These are phyloP conservation scores for Arachnomyces sp. DNA, from an alignment of 2,329 filamentous ascomycete genomes.

Conservation along the genomic window DNA sequence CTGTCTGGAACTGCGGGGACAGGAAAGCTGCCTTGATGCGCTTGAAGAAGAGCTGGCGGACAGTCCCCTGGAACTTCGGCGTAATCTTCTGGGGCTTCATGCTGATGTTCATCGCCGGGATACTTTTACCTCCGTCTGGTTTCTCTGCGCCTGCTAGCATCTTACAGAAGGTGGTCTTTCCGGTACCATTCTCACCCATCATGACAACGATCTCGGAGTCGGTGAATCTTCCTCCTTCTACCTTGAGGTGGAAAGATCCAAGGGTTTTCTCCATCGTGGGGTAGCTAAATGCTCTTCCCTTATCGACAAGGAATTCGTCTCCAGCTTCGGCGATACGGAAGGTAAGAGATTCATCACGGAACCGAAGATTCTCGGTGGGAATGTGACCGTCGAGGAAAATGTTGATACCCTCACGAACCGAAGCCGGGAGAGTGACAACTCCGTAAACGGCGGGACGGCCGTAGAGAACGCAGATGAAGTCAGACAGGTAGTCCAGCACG, in stretches of 20 bases:
- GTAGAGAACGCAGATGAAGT: constrained; percentile 97
- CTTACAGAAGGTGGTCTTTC: constrained; percentile 98
- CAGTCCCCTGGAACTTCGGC: constrained; percentile 93
- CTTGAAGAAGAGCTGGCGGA: constrained; percentile 98
- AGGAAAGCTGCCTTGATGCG: constrained; percentile 97
- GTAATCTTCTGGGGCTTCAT: constrained; percentile 99
- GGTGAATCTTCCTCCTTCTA: constrained; percentile 81
- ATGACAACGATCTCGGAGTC: constrained; percentile 98
- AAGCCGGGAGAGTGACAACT: constrained; percentile 92
- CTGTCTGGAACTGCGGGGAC: constrained; percentile 96
- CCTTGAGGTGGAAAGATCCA: constrained; percentile 73
- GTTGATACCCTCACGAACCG: constrained; percentile 97
- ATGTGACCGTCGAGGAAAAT: constrained; percentile 98
- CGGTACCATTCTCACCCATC: constrained; percentile 99
- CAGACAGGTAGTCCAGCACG: constrained; percentile 94
- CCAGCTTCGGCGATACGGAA: constrained; percentile 88
- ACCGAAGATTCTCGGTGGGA: constrained; percentile 94
- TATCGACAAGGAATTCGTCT: constrained; percentile 82
- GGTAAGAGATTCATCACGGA: constrained; percentile 92
- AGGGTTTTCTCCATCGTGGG: constrained; percentile 89
- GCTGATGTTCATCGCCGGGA: constrained; percentile 93
- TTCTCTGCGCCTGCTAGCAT: constrained; percentile 89
- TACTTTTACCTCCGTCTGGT: constrained; percentile 68
- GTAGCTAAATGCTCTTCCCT: constrained; percentile 76
- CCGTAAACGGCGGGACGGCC: constrained; percentile 92